phyloP scores from a whole-genome alignment of 345 rosid species.

The Populus pruinosa region DNA sequence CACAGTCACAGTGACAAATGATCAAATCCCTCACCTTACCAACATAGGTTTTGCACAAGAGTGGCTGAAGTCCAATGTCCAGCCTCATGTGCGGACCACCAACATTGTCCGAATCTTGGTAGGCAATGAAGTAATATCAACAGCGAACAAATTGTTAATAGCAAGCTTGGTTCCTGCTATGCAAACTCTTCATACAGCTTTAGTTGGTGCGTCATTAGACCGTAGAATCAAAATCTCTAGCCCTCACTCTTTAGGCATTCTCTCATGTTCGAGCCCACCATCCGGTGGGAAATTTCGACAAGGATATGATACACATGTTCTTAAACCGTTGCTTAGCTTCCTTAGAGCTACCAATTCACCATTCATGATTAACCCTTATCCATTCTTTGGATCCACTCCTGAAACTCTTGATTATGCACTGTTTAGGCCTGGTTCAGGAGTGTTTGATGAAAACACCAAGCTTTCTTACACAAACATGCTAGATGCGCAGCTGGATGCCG shows the following conservation, averaged over 20 bases:
- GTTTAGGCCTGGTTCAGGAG: constrained; percentile 62
- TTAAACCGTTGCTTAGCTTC: constrained; percentile 75
- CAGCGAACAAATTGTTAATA: constrained; percentile 42
- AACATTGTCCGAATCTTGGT: constrained; percentile 69
- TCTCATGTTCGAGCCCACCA: constrained; percentile 66
- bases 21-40: constrained; percentile 62
- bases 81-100: constrained; percentile 57
- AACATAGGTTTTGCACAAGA: constrained; percentile 47
- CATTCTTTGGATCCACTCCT: constrained; percentile 61
- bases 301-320: constrained; percentile 60
- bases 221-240: constrained; percentile 67
- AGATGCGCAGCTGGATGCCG: constrained; percentile 89
- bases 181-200: constrained; percentile 68
- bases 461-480: constrained; percentile 69
- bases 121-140: constrained; percentile 77
- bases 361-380: constrained; percentile 80
- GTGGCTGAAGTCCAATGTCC: constrained; percentile 58
- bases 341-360: constrained; percentile 57
- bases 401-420: constrained; percentile 76
- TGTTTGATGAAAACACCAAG: constrained; percentile 45
- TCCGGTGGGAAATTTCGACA: constrained; percentile 58
- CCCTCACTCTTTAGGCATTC: constrained; percentile 74
- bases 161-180: constrained; percentile 62
- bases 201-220: constrained; percentile 54
- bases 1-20: constrained; percentile 63